Evolutionary conservation across 306 rosid species (phyloP), one percentile per base, ranked within the genome.

Genomic region (Acacia melanoxylon): DNA sequence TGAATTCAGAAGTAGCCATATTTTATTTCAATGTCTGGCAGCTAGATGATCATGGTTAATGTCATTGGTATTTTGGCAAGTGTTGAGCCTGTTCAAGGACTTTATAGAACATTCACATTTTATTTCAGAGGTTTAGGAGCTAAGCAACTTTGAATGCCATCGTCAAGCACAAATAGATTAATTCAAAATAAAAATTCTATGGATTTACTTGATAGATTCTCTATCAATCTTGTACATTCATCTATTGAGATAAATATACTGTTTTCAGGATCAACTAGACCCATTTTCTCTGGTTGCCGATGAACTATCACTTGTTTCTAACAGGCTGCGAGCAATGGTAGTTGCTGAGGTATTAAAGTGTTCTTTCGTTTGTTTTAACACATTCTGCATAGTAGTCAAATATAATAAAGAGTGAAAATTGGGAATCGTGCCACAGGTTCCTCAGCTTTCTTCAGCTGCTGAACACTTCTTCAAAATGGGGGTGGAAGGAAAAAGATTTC

Each of bases 401-500:
- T 67, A 31, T 59, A 72, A 68, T 67, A 67, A 8, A 49, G 20
- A 16, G 49, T 69, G 84, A 82, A 22, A 78, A 31, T 72, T 80
- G 78, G 80, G 63, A 82, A 77, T 80, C 24, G 19, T 78, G 40
- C 68, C 72, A 40, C 90, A 95, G 99, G 99, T 95, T 70, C 99
- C 99, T 11, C 93, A 93, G 90, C 99, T 95, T 88, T 97, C 98
- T 63, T 90, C 93, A 4, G 95, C 97, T 81, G 99, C 99, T 74
- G 99, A 95, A 76, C 90, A 95, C 86, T 90, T 95, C 83, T 93
- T 95, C 87, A 95, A 90, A 86, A 82, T 93, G 91, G 99, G 98
- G 46, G 97, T 93, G 68, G 98, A 95, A 85, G 98, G 98, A 76
- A 95, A 95, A 80, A 89, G 98, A 83, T 93, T 95, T 83, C 98